Conservation (phyloP, 2,329 filamentous ascomycete genomes). For the Colletotrichum caudatum region DNA sequence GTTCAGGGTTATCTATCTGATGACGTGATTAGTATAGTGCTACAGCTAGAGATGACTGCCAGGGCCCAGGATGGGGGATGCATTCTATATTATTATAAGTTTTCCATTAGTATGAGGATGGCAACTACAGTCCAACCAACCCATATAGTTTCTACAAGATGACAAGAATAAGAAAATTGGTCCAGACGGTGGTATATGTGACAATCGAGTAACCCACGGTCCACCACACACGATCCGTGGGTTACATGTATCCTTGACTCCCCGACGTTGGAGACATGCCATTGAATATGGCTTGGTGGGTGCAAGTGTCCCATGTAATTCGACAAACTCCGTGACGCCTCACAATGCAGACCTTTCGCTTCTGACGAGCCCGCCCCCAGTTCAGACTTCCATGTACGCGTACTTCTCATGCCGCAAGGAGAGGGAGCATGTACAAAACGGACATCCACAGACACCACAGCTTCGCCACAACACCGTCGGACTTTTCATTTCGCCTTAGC, state of each 20-base stretch:
- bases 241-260: background rate
- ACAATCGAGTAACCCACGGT: background rate
- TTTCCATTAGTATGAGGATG: background rate
- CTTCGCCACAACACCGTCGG: constrained; percentile 45
- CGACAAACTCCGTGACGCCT: background rate
- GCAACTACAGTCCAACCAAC: background rate
- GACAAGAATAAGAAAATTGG: background rate
- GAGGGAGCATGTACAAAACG: constrained; percentile 43
- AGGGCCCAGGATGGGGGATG: too few relatives aligned
- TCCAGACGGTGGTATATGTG: background rate
- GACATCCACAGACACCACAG: constrained; percentile 46
- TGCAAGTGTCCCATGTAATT: background rate
- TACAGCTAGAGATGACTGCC: background rate
- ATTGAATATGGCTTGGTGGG: background rate
- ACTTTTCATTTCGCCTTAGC: constrained; percentile 40
- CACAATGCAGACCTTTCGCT: background rate
- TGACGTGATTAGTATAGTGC: background rate
- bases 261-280: background rate
- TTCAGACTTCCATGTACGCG: background rate
- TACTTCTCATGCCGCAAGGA: constrained; percentile 5
- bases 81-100: too few relatives aligned
- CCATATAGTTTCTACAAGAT: background rate
- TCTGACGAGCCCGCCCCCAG: too few relatives aligned
- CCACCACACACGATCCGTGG: background rate
- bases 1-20: background rate